Evolutionary conservation across 2,329 filamentous ascomycete species (phyloP), one percentile per base, ranked within the genome.

Genomic region (Penicillium sp.): DNA sequence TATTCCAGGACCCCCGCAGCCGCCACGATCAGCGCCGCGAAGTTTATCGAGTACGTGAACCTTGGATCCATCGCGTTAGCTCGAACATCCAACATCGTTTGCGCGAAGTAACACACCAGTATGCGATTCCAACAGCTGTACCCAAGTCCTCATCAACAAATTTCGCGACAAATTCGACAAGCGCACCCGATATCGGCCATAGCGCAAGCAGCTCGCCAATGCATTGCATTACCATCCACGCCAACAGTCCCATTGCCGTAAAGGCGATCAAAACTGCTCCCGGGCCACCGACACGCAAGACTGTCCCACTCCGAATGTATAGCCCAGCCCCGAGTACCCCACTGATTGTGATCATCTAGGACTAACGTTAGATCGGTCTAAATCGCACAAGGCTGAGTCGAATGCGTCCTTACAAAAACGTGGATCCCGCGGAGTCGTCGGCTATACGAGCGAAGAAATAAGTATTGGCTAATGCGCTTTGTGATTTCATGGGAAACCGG

Each of bases 101-200:
- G 7, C 1, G 17, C 6, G 6, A 48, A 47, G 64, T 30, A 58
- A 77, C 26, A 26, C 26, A 26, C 76, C 75, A 77, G 63, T 78
- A 77, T 45, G 71, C 69, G 6, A 77, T 60, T 6, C 76, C 75
- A 8, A 77, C 69, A 6, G 73, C 68, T n/a, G 71, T 71, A 0
- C 74, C 76, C 13, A 78, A 54, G 35, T 79, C 76, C 47, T 69
- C 67, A 53, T 79, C 77, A 15, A 78, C 73, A 60, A 78, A 78
- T 19, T 69, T 67, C 15, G 71, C 64, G 5, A 78, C 73, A 47
- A 75, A 78, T 38, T 77, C 71, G 15, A 74, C 70, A 30, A 78
- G 61, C 1, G 76, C 74, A 50, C 76, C 77, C 6, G 77, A 70
- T 8, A 77, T 74, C 0, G 76, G 76, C 73, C 75, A 79, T 26